Conservation (phyloP, 116 monocot genomes). For the Phalaenopsis hybrid region DNA sequence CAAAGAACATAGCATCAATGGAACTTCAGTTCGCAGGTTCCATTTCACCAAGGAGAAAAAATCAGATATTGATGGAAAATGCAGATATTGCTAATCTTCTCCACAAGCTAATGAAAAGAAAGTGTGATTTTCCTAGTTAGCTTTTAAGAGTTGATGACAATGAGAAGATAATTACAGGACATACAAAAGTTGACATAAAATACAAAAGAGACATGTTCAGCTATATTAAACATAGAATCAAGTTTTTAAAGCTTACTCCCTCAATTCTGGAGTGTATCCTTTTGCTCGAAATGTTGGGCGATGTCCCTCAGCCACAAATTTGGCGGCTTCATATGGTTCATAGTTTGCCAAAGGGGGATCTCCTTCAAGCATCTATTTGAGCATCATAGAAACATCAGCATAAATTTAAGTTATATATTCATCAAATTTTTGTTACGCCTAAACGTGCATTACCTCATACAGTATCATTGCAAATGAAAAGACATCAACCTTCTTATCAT, state of each 20-base stretch:
- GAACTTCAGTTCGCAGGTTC: background rate
- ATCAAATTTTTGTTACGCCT: background rate
- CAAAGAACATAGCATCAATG: background rate
- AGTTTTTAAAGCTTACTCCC: constrained; percentile 49
- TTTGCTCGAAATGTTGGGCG: constrained; percentile 75
- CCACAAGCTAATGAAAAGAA: background rate
- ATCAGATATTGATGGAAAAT: background rate
- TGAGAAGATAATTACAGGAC: too few relatives aligned
- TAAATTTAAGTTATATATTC: background rate
- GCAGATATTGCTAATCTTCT: too few relatives aligned
- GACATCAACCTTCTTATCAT: constrained; percentile 98
- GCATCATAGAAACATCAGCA: constrained; percentile 13
- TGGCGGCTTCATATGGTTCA: constrained; percentile 94
- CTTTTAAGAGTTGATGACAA: too few relatives aligned
- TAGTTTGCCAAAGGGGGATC: constrained; percentile 75
- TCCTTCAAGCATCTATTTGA: constrained; percentile 86
- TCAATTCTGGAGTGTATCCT: constrained; percentile 62
- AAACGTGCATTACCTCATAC: constrained; percentile 63
- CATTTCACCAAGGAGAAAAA: background rate
- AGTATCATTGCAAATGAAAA: constrained; percentile 99
- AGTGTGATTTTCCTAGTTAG: too few relatives aligned
- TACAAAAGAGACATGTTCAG: too few relatives aligned
- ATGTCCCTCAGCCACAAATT: constrained; percentile 63
- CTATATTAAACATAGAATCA: too few relatives aligned
- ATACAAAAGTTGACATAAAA: too few relatives aligned